Percentiles rank a stretch among this genome's conserved stretches.
Evolutionary conservation across 192 early-diverging fungal species (phyloP).

Genomic region (Bifiguratus adelaidae): DNA sequence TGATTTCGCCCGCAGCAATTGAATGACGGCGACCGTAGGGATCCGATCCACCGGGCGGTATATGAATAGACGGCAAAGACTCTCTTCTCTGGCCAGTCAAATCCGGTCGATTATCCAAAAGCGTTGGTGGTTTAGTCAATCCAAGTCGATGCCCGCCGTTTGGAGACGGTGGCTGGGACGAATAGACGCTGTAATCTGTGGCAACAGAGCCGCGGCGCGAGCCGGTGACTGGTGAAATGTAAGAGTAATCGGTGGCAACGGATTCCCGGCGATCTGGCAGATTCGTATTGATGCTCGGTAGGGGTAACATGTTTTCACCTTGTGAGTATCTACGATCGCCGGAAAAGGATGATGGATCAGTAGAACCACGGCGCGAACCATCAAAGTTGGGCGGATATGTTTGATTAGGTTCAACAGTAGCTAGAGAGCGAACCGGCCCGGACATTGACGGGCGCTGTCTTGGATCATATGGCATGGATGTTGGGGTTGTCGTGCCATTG

Average conservation of each 20-base stretch:
- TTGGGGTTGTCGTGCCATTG: background rate
- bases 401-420: slow-evolving; percentile 16
- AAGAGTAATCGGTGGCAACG: background rate
- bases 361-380: slow-evolving; percentile 13
- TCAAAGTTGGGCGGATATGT: slow-evolving; percentile 1
- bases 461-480: background rate
- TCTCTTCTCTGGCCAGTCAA: slow-evolving; percentile 22
- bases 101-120: slow-evolving; percentile 25
- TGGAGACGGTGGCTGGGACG: slow-evolving; percentile 5
- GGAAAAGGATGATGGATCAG: slow-evolving; percentile 5
- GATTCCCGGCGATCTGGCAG: background rate
- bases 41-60: background rate
- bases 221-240: no score
- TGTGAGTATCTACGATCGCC: slow-evolving; percentile 10
- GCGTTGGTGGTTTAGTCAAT: no score
- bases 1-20: slow-evolving; percentile 15
- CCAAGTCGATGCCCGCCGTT: slow-evolving; percentile 3
- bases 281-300: slow-evolving; percentile 2
- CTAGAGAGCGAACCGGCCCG: background rate
- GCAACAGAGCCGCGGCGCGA: slow-evolving; percentile 15
- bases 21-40: slow-evolving; percentile 16
- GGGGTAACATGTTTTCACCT: slow-evolving; percentile 15
- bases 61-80: slow-evolving; percentile 28
- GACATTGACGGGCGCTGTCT: background rate
- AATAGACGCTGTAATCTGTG: no score